Percentiles rank a stretch among this genome's conserved stretches.
These are phyloP conservation scores for Aspergillus texensis DNA, from an alignment of 2,329 filamentous ascomycete species.

Conservation along the genomic window DNA sequence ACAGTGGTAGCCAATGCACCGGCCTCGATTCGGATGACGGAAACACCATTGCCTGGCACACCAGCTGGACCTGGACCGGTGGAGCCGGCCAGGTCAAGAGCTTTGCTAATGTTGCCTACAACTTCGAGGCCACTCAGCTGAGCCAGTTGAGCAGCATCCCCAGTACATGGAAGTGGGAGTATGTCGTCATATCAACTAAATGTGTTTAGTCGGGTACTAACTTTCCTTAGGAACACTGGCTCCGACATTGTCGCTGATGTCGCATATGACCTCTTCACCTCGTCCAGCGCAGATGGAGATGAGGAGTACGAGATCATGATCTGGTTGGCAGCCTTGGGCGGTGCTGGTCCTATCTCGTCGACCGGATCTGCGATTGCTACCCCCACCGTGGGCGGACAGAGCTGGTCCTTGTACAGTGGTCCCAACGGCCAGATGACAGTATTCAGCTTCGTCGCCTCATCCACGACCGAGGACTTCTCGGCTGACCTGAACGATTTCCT, in stretches of 20 bases:
- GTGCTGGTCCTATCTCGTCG: constrained; percentile 58
- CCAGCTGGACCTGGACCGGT: constrained; percentile 50
- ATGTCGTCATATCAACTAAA: constrained; percentile 16
- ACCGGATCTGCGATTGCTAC: constrained; percentile 56
- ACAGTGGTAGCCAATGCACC: constrained; percentile 48
- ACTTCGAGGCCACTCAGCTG: constrained; percentile 37
- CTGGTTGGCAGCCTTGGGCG: constrained; percentile 62
- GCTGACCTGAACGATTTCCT: constrained; percentile 63
- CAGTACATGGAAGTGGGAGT: constrained; percentile 51
- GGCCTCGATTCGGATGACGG: constrained; percentile 41
- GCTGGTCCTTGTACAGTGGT: constrained; percentile 65
- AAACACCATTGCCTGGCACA: constrained; percentile 46
- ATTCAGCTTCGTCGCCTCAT: constrained; percentile 60
- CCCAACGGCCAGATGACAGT: constrained; percentile 60
- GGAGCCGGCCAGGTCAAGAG: constrained; percentile 49
- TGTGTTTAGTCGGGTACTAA: not conserved
- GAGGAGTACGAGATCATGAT: constrained; percentile 68
- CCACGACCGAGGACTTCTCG: constrained; percentile 54
- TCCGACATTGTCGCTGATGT: constrained; percentile 59
- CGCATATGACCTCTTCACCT: constrained; percentile 64
- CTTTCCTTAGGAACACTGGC: constrained; percentile 49
- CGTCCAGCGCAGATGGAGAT: constrained; percentile 47
- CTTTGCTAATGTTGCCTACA: constrained; percentile 48
- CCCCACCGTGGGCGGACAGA: constrained; percentile 55
- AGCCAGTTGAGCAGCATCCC: constrained; percentile 45